Percentiles rank a stretch among this genome's conserved stretches.
phyloP scores from a whole-genome alignment of 2,329 filamentous ascomycete species.

The Stagonosporopsis chrysanthemi region DNA sequence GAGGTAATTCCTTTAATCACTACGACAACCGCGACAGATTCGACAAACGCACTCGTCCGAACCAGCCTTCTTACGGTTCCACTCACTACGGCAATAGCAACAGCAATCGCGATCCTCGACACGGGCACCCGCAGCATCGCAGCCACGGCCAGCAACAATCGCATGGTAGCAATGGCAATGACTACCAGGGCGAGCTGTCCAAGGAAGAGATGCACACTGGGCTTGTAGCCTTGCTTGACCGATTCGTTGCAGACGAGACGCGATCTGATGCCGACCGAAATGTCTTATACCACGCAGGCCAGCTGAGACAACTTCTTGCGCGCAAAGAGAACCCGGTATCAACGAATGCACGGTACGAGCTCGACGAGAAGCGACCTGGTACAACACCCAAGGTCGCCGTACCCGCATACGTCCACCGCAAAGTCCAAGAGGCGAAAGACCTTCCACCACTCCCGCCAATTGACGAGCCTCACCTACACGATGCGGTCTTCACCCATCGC shows the following conservation, averaged over 20 bases:
- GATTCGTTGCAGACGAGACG: conserved; percentile 40
- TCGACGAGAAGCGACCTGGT: conserved; percentile 40
- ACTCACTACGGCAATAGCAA: conserved; percentile 9
- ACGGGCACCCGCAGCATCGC: conserved; percentile 12
- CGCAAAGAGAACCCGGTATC: conserved; percentile 46
- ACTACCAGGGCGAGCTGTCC: conserved; percentile 24
- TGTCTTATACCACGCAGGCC: conserved; percentile 39
- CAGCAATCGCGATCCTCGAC: conserved; percentile 5
- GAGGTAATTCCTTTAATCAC: conserved; percentile 31
- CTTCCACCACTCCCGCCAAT: conserved; percentile 69
- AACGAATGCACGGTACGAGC: conserved; percentile 60
- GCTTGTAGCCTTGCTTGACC: conserved; percentile 40
- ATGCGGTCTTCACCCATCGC: conserved; percentile 71
- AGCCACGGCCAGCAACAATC: conserved; percentile 14
- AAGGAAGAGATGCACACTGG: conserved; percentile 38
- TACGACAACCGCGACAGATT: conserved; percentile 26
- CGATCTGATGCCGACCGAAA: conserved; percentile 34
- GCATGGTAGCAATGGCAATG: background rate
- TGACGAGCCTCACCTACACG: conserved; percentile 65
- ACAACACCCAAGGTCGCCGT: conserved; percentile 28
- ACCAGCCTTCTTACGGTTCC: conserved; percentile 14
- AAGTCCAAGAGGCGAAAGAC: conserved; percentile 39
- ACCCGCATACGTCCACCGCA: conserved; percentile 39
- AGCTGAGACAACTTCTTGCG: conserved; percentile 38
- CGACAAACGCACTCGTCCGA: conserved; percentile 24